Evolutionary conservation across 106 monocot genomes (phyloP), one percentile per base, ranked within the genome.

Genomic region (Dendrobium catenatum): DNA sequence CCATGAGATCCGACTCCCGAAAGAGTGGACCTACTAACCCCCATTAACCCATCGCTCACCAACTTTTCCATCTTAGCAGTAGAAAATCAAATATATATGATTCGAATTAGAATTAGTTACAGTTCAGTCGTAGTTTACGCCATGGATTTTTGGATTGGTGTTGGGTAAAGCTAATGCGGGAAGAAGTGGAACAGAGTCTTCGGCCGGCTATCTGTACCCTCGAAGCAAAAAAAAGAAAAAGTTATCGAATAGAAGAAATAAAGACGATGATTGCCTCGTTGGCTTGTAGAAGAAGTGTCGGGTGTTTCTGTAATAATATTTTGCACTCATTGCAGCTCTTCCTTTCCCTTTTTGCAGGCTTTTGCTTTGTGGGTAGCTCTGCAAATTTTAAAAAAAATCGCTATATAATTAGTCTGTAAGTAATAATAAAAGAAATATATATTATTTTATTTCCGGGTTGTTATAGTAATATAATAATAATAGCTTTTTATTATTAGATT

Each of bases 21-120:
- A 78, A 15, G 83, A 83, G 16, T 83, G 83, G 83, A 73, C 83
- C 42, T 83, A 83, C 42, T 83, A 10, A 79, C 56, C 43, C 48
- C 51, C 13, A 16, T 40, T 6, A 16, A 42, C 51, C 10, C 41
- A 22, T 64, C 11, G 31, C 40, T 68, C 47, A 0, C 26, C 42
- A 75, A n/a, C 40, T 58, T 76, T 37, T 76, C 51, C 16, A 19
- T 42, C 0, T 19, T 44, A 74, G n/a, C 6, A 1, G 56, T 42
- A n/a, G 13, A 5, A 13, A 15, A 16, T 33, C 15, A 75, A 49
- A 27, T 6, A n/a, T 17, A n/a, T 17, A 20, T 31, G 11, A 33
- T 64, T 42, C 42, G 9, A 66, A 67, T 42, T n/a, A 61, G 26
- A 48, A 40, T 64, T 26, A 20, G 51, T 51, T 68, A 43, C 48